phyloP scores from a whole-genome alignment of 495 filamentous ascomycete genomes.

The Neurospora africana region DNA sequence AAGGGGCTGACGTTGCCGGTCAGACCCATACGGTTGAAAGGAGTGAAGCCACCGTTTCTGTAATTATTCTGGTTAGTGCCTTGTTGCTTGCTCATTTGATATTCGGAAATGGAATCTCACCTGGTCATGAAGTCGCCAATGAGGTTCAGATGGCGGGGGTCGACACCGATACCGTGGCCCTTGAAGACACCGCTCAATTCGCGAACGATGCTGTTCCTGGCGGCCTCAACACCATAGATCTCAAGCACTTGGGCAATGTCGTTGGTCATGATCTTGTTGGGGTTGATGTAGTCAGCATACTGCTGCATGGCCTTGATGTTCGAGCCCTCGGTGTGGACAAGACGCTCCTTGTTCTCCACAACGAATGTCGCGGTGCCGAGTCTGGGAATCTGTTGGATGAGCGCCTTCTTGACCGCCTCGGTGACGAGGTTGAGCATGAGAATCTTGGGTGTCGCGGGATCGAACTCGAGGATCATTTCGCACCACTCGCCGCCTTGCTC shows the following conservation, averaged over 20 bases:
- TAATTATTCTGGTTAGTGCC: neutral
- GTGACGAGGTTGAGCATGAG: slow-evolving; percentile 87
- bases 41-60: slow-evolving; percentile 68
- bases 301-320: slow-evolving; percentile 87
- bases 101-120: neutral
- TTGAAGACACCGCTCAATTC: slow-evolving; percentile 84
- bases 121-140: slow-evolving; percentile 94
- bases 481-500: slow-evolving; percentile 61
- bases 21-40: slow-evolving; percentile 85
- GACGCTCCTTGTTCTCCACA: slow-evolving; percentile 48
- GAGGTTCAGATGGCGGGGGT: slow-evolving; percentile 85
- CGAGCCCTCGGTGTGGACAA: slow-evolving; percentile 70
- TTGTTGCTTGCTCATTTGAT: neutral
- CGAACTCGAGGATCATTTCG: slow-evolving; percentile 75
- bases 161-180: slow-evolving; percentile 87
- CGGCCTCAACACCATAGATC: slow-evolving; percentile 89
- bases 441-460: slow-evolving; percentile 71
- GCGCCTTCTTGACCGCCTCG: slow-evolving; percentile 56
- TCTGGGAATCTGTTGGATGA: slow-evolving; percentile 77
- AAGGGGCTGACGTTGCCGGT: slow-evolving; percentile 77
- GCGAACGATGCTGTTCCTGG: slow-evolving; percentile 69
- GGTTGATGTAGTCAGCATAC: slow-evolving; percentile 76
- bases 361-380: slow-evolving; percentile 63
- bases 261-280: slow-evolving; percentile 81
- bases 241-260: slow-evolving; percentile 75